Evolutionary conservation across 495 filamentous ascomycete species (phyloP), one percentile per base, ranked within the genome.

Genomic region (Hyaloscypha finlandica): DNA sequence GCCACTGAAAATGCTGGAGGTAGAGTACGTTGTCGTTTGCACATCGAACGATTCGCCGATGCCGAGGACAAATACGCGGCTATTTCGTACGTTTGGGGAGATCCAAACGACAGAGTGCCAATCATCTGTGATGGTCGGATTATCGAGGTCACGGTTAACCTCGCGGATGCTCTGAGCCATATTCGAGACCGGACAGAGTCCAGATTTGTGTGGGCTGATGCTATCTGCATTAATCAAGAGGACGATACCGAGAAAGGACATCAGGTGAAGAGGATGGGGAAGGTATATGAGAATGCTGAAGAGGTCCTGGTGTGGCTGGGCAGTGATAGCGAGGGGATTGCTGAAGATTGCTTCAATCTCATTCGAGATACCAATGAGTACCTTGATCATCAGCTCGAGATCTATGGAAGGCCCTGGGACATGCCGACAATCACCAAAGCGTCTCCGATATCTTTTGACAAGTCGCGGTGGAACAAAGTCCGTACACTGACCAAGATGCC

Each of bases 1-100:
- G 1, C 42, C 16, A 19, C 9, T 48, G 35, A 37, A 3, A 3
- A 37, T 8, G 35, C 1, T 37, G 35, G 35, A 37, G 12, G 35
- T 37, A 3, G 35, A 1, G 42, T 48, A 4, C 42, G 42, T 4
- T 48, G 42, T 12, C 42, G 42, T 1, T 12, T 48, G 11, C 42
- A 48, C 16, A 19, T 3, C 4, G 42, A 48, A 19, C 42, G 4
- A 48, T 19, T 48, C 14, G 42, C 16, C 11, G 11, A 48, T 4
- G 42, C 42, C 11, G 11, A 48, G 42, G 42, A 48, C 16, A 14
- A 14, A 19, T 48, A 48, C 42, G 42, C 42, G 0, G 66, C 66
- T 29, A 20, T 68, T 4, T 68, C 66, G 29, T 68, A 68, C 33
- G 61, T 64, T 4, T 68, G 66, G 66, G 66, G 66, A 0, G 9